Evolutionary conservation across 805 yeast genomes (phyloP).

Genomic region (Candida maesae): DNA sequence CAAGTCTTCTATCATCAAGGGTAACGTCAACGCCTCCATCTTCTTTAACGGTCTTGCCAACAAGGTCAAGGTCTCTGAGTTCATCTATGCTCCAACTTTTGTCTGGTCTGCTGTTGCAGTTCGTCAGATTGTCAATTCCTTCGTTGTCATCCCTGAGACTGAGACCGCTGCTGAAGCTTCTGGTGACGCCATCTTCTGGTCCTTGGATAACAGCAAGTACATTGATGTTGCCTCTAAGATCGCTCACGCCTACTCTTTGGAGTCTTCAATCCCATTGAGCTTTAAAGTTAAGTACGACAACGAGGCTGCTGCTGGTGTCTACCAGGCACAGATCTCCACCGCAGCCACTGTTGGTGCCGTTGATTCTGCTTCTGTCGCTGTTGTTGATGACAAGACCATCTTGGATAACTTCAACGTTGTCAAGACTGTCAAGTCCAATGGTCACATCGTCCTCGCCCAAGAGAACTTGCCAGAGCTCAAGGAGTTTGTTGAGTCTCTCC

Average conservation of each 20-base stretch:
- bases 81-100: constrained; percentile 46
- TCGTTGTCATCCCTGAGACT: constrained; percentile 29
- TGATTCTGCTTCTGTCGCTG: constrained; percentile 58
- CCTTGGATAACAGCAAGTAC: constrained; percentile 57
- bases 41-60: constrained; percentile 39
- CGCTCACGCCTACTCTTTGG: constrained; percentile 67
- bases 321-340: constrained; percentile 52
- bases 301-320: constrained; percentile 64
- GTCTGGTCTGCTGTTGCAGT: constrained; percentile 55
- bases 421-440: constrained; percentile 53
- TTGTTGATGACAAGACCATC: constrained; percentile 58
- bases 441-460: constrained; percentile 46
- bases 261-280: constrained; percentile 46
- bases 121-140: constrained; percentile 44
- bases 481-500: constrained; percentile 50
- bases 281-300: constrained; percentile 72
- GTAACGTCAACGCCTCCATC: constrained; percentile 71
- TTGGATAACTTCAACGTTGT: constrained; percentile 58
- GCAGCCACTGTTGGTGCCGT: constrained; percentile 30
- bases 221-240: constrained; percentile 57
- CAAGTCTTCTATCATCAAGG: constrained; percentile 46
- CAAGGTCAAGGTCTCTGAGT: constrained; percentile 45
- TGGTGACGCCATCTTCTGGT: constrained; percentile 53
- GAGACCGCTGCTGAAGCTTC: constrained; percentile 7
- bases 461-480: constrained; percentile 36